Base-by-base conservation (phyloP, 2,329 filamentous ascomycete genomes). In the Sordariomycetes sp. region DNA sequence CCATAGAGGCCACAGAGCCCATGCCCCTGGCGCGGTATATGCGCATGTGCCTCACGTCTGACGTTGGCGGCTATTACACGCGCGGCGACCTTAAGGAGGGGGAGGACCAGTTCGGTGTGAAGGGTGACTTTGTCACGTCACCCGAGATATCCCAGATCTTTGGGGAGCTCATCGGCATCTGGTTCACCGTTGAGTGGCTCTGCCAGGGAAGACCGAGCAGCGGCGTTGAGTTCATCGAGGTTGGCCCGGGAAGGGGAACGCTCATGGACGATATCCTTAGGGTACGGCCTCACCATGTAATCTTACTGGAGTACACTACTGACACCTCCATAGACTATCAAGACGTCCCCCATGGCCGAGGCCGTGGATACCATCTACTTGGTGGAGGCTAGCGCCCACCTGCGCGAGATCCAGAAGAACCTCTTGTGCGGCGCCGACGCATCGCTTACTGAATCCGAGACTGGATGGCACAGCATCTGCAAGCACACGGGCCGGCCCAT, bases 81-180 rank as follows among this genome's bases (percentile, higher is more conserved):
- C 50, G 55, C 16, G 83, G 87, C 5, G 82, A 85, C 25, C 79
- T 86, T 51, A 79, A 80, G 58, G 74, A 83, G 60, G 85, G 81
- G 22, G 82, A 86, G 53, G 92, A 97, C 68, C 92, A 93, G 62
- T 99, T 99, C 65, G 94, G 94, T n/a, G 77, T 82, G 58, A 89
- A 90, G 67, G 94, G 94, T 28, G 94, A 99, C 72, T 99, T 99
- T 68, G 87, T 97, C 56, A 99, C 94, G 0, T 97, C 92, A 0
- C 94, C 94, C 0, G 94, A 99, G 72, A 97, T 99, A 65, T 97
- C 92, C 1, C 94, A 97, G 69, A 82, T 97, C 14, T 99, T 99
- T 73, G 94, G 94, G 25, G 94, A 99, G 74, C 79, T 99, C 32
- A 79, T 97, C 59, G 94, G 90, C 4, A 83, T 99, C 65, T 99